phyloP scores from a whole-genome alignment of 352 stramenopile species.

The Pythium inflatum region DNA sequence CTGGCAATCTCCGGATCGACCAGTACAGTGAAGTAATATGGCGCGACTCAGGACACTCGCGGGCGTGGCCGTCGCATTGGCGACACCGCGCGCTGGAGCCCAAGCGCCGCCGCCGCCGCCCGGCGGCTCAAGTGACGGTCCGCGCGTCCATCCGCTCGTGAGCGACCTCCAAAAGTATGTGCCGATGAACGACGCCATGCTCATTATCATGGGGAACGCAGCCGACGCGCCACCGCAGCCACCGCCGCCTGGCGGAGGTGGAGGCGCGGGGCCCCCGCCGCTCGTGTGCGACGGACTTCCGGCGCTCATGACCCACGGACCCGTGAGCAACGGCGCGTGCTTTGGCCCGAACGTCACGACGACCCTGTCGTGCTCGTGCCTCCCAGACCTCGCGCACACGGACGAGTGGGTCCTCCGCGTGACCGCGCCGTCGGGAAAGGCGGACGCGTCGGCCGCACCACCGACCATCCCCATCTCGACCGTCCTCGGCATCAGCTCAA shows the following conservation, averaged over 20 bases:
- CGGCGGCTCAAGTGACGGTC: background rate
- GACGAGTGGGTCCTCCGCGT: constrained; percentile 20
- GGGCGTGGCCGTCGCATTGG: too few relatives aligned
- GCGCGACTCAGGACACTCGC: too few relatives aligned
- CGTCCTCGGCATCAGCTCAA: constrained; percentile 6
- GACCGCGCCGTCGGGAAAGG: background rate
- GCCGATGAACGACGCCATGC: background rate
- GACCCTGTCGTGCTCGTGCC: constrained; percentile 18
- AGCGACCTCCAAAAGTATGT: background rate
- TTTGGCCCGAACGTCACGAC: constrained; percentile 18
- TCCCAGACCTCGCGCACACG: background rate
- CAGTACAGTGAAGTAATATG: too few relatives aligned
- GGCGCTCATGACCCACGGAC: constrained; percentile 8
- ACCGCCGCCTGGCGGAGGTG: constrained; percentile 3
- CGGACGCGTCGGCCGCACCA: background rate
- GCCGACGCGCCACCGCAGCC: constrained; percentile 2
- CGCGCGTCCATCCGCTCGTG: background rate
- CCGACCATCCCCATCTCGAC: background rate
- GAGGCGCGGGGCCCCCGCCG: background rate
- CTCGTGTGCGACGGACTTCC: constrained; percentile 16
- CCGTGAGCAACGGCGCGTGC: constrained; percentile 17
- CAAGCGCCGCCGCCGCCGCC: background rate
- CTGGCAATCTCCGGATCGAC: too few relatives aligned
- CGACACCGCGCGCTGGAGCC: background rate
- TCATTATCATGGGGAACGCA: constrained; percentile 22